These are phyloP conservation scores for Zygosaccharomyces gambellarensis DNA, from an alignment of 805 yeast species.

Conservation along the genomic window DNA sequence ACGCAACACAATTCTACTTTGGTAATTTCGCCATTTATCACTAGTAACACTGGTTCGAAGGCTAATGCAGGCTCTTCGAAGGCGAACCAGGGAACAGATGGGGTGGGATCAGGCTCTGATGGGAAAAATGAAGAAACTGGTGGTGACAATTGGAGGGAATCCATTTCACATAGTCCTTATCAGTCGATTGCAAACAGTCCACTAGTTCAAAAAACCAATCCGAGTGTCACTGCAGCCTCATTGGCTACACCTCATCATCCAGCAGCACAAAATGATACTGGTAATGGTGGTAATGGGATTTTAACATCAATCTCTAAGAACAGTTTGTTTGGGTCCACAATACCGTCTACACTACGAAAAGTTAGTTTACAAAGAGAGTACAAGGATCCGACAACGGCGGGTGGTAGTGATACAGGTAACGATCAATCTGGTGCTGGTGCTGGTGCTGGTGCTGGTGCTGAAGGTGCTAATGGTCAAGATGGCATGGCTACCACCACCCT, in stretches of 20 bases:
- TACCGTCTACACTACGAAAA: constrained; percentile 32
- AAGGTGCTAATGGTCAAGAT: neutral
- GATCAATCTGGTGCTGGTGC: constrained; percentile 4
- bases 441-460: neutral
- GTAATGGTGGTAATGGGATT: constrained; percentile 19
- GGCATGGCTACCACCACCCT: constrained; percentile 14
- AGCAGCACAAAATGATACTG: constrained; percentile 23
- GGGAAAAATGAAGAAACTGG: constrained; percentile 1
- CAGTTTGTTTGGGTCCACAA: constrained; percentile 26
- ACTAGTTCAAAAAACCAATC: constrained; percentile 20
- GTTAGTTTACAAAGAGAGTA: constrained; percentile 25
- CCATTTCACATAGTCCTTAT: constrained; percentile 5
- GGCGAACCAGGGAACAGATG: neutral
- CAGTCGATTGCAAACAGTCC: constrained; percentile 25
- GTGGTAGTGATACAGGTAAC: constrained; percentile 3
- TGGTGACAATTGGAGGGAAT: constrained; percentile 8
- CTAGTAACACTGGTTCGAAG: constrained; percentile 34
- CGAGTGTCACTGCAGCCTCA: constrained; percentile 25
- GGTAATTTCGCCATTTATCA: constrained; percentile 64
- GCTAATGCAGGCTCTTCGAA: constrained; percentile 5
- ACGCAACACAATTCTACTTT: constrained; percentile 70
- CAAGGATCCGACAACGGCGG: constrained; percentile 10
- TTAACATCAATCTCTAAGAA: constrained; percentile 26
- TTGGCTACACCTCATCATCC: constrained; percentile 43
- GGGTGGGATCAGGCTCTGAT: neutral